phyloP scores from a whole-genome alignment of 176 grass and related monocot species.

The Paspalum notatum region DNA sequence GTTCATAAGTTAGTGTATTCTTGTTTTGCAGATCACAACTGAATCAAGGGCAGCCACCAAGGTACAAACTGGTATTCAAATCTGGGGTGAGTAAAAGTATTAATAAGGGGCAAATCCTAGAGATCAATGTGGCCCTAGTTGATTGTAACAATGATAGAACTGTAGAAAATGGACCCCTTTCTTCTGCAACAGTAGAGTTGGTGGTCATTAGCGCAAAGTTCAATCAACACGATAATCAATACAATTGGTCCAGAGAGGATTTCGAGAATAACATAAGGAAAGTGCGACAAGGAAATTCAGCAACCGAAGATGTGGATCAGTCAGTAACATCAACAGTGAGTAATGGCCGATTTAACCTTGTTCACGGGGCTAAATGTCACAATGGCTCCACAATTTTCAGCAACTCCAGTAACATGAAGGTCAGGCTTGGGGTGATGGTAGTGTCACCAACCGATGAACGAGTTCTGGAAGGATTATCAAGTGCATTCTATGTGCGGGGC shows the following conservation, averaged over 20 bases:
- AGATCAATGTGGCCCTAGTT: neutral
- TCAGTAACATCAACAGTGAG: neutral
- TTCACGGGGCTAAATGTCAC: neutral
- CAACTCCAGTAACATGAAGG: neutral
- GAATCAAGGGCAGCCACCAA: neutral
- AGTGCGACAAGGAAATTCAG: neutral
- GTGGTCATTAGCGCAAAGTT: neutral
- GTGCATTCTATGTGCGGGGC: neutral
- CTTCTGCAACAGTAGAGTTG: neutral
- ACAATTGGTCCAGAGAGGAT: neutral
- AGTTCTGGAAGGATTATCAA: neutral
- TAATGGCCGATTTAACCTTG: neutral
- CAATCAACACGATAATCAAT: neutral
- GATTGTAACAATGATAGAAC: neutral
- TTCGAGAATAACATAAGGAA: neutral
- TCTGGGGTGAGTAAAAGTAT: neutral
- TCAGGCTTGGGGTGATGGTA: slow-evolving; percentile 8
- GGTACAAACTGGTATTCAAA: neutral
- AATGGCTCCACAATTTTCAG: neutral
- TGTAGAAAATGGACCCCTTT: neutral
- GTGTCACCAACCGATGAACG: neutral
- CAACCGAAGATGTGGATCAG: neutral
- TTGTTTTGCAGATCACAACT: neutral
- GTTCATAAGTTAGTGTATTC: neutral
- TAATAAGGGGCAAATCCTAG: neutral